A percentile compares a stretch with the other conserved stretches of the same genome.
phyloP scores from a whole-genome alignment of 768 basidiomycete genomes.

The Hysterangium stoloniferum region DNA sequence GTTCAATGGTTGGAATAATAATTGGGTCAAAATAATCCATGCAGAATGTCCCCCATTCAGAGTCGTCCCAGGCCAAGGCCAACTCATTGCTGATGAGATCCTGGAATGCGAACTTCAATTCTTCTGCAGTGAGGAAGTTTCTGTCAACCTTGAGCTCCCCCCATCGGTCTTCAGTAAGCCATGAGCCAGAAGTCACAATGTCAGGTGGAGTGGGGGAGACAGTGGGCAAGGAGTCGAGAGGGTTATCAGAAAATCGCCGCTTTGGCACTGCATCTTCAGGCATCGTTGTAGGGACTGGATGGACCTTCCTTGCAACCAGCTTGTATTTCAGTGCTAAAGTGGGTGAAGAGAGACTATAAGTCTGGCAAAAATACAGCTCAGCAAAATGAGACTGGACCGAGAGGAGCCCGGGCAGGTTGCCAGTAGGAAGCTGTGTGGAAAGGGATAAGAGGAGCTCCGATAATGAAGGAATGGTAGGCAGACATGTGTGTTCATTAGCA shows the following conservation, averaged over 20 bases:
- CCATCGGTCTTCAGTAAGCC: slow-evolving; percentile 16
- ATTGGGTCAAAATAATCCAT: slow-evolving; percentile 22
- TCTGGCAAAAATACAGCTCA: neutral
- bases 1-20: slow-evolving; percentile 28
- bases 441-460: too few relatives aligned
- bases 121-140: slow-evolving; percentile 27
- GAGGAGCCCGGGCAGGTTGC: neutral
- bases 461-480: too few relatives aligned
- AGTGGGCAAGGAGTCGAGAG: slow-evolving; percentile 7
- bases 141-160: slow-evolving; percentile 11
- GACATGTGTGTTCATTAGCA: too few relatives aligned
- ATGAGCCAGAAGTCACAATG: slow-evolving; percentile 6
- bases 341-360: neutral
- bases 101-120: slow-evolving; percentile 26
- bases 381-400: neutral
- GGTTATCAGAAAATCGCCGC: slow-evolving; percentile 11
- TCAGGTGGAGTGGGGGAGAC: slow-evolving; percentile 12
- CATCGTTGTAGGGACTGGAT: slow-evolving; percentile 23
- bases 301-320: slow-evolving; percentile 21
- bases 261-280: slow-evolving; percentile 16
- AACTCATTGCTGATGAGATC: slow-evolving; percentile 19
- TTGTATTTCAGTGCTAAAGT: slow-evolving; percentile 19
- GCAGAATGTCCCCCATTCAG: slow-evolving; percentile 17
- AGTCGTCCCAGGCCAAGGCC: slow-evolving; percentile 12
- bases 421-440: too few relatives aligned